Conservation (phyloP, 78 protist species). For the Mantamonas sphyraenae region DNA sequence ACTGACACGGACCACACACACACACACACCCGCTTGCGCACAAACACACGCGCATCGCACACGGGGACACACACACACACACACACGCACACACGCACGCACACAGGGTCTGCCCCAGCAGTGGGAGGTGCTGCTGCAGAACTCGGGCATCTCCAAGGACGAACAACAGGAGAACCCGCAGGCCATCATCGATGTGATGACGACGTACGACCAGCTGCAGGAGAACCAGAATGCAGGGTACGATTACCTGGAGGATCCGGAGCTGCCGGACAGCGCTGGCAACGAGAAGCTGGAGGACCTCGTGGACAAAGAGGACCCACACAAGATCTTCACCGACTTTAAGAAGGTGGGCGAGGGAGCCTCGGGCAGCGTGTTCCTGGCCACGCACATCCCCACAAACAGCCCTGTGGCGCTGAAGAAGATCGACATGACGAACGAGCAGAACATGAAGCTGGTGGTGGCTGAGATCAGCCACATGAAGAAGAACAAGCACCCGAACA, state of each 20-base stretch:
- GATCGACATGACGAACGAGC: constrained; percentile 54
- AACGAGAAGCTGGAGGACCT: too few relatives aligned
- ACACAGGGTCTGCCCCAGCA: constrained; percentile 42
- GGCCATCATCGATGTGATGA: constrained; percentile 21
- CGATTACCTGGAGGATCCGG: too few relatives aligned
- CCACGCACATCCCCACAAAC: not conserved
- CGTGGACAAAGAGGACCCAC: too few relatives aligned
- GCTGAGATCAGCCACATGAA: constrained; percentile 71
- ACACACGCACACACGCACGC: constrained; percentile 11
- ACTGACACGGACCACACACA: too few relatives aligned
- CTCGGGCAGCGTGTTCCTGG: not conserved
- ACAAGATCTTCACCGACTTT: not conserved
- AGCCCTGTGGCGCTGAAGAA: constrained; percentile 63
- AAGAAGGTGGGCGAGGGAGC: not conserved
- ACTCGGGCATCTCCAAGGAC: constrained; percentile 20
- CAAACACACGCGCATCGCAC: too few relatives aligned
- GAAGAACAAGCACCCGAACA: constrained; percentile 64
- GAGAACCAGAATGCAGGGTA: too few relatives aligned
- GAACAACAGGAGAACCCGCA: constrained; percentile 30
- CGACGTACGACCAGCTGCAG: too few relatives aligned
- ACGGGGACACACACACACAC: too few relatives aligned
- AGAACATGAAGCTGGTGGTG: constrained; percentile 58
- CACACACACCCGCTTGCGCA: too few relatives aligned
- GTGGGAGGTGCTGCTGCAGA: constrained; percentile 21
- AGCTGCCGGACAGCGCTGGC: too few relatives aligned